Base-by-base conservation (phyloP, 140 eudicot genomes). In the Senecio squalidus region DNA sequence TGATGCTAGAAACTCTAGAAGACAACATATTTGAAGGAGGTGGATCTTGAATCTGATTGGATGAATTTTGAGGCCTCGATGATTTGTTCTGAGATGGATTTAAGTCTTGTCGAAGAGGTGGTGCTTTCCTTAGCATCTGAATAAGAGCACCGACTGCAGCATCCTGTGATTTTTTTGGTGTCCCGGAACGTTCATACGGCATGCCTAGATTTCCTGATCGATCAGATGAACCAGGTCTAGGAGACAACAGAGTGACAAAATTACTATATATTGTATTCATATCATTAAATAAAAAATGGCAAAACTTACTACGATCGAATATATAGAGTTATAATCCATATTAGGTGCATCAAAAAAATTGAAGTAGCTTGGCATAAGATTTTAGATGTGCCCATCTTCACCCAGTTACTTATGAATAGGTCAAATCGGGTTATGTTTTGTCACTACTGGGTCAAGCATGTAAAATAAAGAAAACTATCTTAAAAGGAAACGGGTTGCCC, bases 111-210 rank as follows among this genome's bases (percentile, higher is more conserved):
- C 68, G 76, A 41, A 91, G 96, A 49, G 96, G 96, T 11, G 95
- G 83, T 13, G 98, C 96, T 81, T 75, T 87, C 69, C 75, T 83
- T 64, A 92, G 85, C 96, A 92, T 79, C 39, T 53, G 78, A 58
- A 86, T 79, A 51, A 91, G 82, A 16, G 92, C 96, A 23, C 96
- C 94, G 40, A 86, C 96, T 22, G 88, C 94, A 50, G 89, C 86
- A 47, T 82, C 97, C 64, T 85, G 86, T 27, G 97, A 85, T 73
- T 74, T 85, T 62, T 71, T 80, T 14, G 71, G 70, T 5, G 79
- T 78, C 26, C 78, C 82, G 24, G 70, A 74, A 2, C 64, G 72
- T 48, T 76, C 94, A 34, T 51, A 64, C 18, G 58, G 77, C 9
- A 59, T 66, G 34, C 76, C 56, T 23, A 49, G 67, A 15, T 71